Evolutionary conservation across 1,284 basidiomycete genomes (phyloP).

Genomic region (Ceratobasidium sp.): DNA sequence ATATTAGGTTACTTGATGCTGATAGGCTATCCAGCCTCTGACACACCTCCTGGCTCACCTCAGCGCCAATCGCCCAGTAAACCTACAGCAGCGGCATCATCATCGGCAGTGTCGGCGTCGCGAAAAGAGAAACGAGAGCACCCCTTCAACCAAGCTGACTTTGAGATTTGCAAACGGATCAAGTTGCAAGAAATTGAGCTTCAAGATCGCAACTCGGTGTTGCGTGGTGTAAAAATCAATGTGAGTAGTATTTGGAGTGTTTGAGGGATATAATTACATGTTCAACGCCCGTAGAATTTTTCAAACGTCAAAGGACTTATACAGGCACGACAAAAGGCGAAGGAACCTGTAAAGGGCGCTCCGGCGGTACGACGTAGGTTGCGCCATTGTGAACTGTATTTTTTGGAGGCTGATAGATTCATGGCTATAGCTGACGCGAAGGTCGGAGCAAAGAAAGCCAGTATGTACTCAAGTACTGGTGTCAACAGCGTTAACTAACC

Average conservation of each 20-base stretch:
- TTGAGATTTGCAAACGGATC: slow-evolving; percentile 87
- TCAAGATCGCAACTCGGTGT: slow-evolving; percentile 79
- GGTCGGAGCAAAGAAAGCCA: slow-evolving; percentile 71
- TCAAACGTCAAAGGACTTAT: slow-evolving; percentile 71
- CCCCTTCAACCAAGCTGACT: slow-evolving; percentile 80
- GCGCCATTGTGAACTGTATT: neutral
- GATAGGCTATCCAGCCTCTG: slow-evolving; percentile 60
- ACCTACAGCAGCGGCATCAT: slow-evolving; percentile 58
- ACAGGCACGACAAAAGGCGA: slow-evolving; percentile 81
- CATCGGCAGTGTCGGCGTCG: slow-evolving; percentile 60
- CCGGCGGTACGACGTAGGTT: slow-evolving; percentile 27
- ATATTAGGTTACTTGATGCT: slow-evolving; percentile 13
- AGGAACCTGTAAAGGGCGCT: slow-evolving; percentile 71
- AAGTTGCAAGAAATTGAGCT: slow-evolving; percentile 80
- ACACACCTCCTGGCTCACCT: slow-evolving; percentile 78
- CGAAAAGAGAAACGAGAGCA: slow-evolving; percentile 80
- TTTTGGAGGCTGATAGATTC: neutral
- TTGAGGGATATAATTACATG: neutral
- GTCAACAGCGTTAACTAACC: slow-evolving; percentile 11
- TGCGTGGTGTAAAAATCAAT: slow-evolving; percentile 81
- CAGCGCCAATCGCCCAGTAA: slow-evolving; percentile 56
- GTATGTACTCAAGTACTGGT: slow-evolving; percentile 2
- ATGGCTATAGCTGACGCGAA: slow-evolving; percentile 63
- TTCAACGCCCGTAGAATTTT: slow-evolving; percentile 71
- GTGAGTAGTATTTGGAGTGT: slow-evolving; percentile 61